Conservation (phyloP, 768 basidiomycete species). For the Pleurotus platypus region DNA sequence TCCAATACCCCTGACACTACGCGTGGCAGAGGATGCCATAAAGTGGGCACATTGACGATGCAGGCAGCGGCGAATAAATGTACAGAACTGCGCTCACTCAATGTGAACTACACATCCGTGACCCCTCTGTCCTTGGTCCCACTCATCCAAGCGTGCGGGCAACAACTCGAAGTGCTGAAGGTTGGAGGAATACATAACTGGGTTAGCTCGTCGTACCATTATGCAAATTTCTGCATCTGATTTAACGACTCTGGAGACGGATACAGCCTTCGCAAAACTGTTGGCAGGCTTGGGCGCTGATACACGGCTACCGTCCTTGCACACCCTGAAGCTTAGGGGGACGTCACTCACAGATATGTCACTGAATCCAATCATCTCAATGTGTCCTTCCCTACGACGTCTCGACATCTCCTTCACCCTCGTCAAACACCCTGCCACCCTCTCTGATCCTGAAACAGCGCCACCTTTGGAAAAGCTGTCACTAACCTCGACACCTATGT, state of each 20-base stretch:
- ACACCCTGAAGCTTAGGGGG: slow-evolving; percentile 57
- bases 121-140: slow-evolving; percentile 44
- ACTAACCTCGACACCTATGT: slow-evolving; percentile 51
- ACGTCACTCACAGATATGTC: slow-evolving; percentile 47
- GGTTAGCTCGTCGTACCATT: slow-evolving; percentile 31
- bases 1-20: slow-evolving; percentile 1
- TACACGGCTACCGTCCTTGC: slow-evolving; percentile 36
- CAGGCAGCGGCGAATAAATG: slow-evolving; percentile 40
- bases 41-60: slow-evolving; percentile 48
- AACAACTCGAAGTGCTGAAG: slow-evolving; percentile 51
- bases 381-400: slow-evolving; percentile 48
- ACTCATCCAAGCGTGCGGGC: slow-evolving; percentile 29
- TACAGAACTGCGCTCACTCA: slow-evolving; percentile 40
- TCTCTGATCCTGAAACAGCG: slow-evolving; percentile 8
- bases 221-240: slow-evolving; percentile 1
- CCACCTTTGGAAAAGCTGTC: slow-evolving; percentile 55
- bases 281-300: slow-evolving; percentile 22
- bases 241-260: slow-evolving; percentile 40
- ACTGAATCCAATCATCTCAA: slow-evolving; percentile 34
- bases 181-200: slow-evolving; percentile 59
- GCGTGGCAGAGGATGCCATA: slow-evolving; percentile 51
- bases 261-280: slow-evolving; percentile 48
- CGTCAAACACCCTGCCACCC: slow-evolving; percentile 34
- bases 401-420: slow-evolving; percentile 67
- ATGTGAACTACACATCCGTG: slow-evolving; percentile 60